Evolutionary conservation across 768 basidiomycete genomes (phyloP), one percentile per base, ranked within the genome.

Genomic region (Cystobasidium ongulense): DNA sequence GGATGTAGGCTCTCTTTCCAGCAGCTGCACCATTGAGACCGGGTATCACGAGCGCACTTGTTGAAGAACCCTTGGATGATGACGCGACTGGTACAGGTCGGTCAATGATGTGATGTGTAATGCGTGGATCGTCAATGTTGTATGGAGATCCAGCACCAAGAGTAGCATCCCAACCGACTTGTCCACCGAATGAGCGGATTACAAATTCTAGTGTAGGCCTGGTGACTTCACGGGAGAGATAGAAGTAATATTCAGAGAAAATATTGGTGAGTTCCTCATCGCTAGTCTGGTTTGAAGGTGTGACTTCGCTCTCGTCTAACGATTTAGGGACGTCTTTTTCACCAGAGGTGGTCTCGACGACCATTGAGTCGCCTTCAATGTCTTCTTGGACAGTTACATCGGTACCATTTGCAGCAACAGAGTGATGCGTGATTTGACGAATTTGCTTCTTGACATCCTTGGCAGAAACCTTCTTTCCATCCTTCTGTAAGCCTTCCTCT

Each of bases 31-130:
- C 82, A 35, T 74, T 15, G 0, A 53, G n/a, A 31, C 27, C 39
- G 38, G 61, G 52, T 50, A 33, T 23, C 29, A 33, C 29, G 52
- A 25, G 27, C 33, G 35, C 63, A 67, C 31, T 57, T 76, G 57
- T 70, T 67, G 67, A 29, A 29, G 31, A 31, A 29, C 57, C 72
- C 75, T 79, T 41, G 27, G 52, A 77, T 7, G 81, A 25, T 78
- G 65, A 64, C n/a, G 79, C 77, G 1, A 77, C 75, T 13, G 80
- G 79, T 38, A 86, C 75, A 0, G 96, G 95, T 53, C 96, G 86
- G 80, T 99, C 96, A 78, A 96, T 89, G 78, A 99, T 87, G 75
- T 98, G 88, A 82, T 98, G 96, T 0, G 96, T 98, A 78, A 99
- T 93, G 15, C 86, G 86, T 50, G 87, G 85, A 80, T 96, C 92